These are phyloP conservation scores for Gyromitra esculenta DNA, from an alignment of 2,329 filamentous ascomycete genomes.

Conservation along the genomic window DNA sequence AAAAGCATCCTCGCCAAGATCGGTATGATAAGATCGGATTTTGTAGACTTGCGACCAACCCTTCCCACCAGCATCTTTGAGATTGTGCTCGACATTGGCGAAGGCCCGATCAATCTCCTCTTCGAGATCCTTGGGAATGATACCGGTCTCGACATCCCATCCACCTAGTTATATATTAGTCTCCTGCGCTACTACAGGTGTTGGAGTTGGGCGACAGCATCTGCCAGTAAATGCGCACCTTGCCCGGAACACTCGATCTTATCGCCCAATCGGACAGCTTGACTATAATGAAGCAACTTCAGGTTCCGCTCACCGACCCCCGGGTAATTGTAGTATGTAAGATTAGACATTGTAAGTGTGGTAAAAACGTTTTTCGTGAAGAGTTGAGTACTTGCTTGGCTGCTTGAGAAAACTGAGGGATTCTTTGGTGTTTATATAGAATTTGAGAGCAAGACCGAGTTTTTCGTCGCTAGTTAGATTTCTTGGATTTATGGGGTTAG, in stretches of 20 bases:
- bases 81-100: conserved; percentile 66
- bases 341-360: conserved; percentile 59
- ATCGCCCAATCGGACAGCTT: conserved; percentile 65
- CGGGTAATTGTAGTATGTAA: conserved; percentile 61
- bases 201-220: background rate
- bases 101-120: conserved; percentile 67
- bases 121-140: conserved; percentile 60
- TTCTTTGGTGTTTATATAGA: conserved; percentile 8
- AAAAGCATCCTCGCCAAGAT: conserved; percentile 62
- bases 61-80: conserved; percentile 67
- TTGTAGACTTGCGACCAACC: conserved; percentile 68
- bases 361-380: background rate
- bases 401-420: background rate
- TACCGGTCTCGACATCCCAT: conserved; percentile 58
- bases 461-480: background rate
- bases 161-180: conserved; percentile 57
- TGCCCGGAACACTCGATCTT: conserved; percentile 64
- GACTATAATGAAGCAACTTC: conserved; percentile 62
- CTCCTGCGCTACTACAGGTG: conserved; percentile 58
- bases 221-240: conserved; percentile 59
- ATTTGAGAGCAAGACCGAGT: background rate
- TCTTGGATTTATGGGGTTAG: background rate
- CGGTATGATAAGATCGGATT: conserved; percentile 64
- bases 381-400: background rate
- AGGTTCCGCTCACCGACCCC: conserved; percentile 60